Evolutionary conservation across 352 stramenopile species (phyloP), one percentile per base, ranked within the genome.

Genomic region (Hyaloperonospora brassicae): DNA sequence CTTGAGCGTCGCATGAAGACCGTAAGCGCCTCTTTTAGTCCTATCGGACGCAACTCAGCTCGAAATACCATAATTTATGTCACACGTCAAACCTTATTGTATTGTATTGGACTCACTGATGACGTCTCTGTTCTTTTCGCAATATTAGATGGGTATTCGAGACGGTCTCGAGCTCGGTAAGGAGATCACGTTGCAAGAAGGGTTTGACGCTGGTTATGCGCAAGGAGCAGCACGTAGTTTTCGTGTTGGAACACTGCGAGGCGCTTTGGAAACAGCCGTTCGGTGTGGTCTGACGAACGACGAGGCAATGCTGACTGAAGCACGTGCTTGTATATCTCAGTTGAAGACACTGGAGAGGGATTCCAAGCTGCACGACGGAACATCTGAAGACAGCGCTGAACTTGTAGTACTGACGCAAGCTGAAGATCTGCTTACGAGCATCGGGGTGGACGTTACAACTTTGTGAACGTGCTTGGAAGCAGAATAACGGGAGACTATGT

Each of bases 141-240:
- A n/a, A 41, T 6, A 17, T 21, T 50, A 89, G 75, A 44, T 80
- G 25, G 81, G 81, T 36, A 73, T 88, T 45, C 81, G 74, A 10
- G 78, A 89, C 21, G 78, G 76, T 13, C 66, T 89, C 27, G 78
- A 91, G 38, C 49, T 79, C 7, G 81, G 76, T 35, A 89, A 91
- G 58, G 74, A 91, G 23, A 64, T 71, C 51, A 81, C 76, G 31
- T 50, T 91, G 23, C 81, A 91, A 57, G 45, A 78, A 53, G 81
- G 81, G 30, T 91, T 91, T 44, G 77, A 88, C 55, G 14, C 55
- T 7, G 78, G 81, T 0, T 91, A 87, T 21, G 46, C 52, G 23
- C 14, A 45, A 7, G 78, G 60, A 5, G 73, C 73, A 10, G 43
- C 45, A 0, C 50, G 64, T 1, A 74, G 59, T 52, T 84, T 77